A percentile compares a stretch with the other conserved stretches of the same genome.
Conservation (phyloP, 2,329 filamentous ascomycete genomes). For the Fusarium pseudonygamai region DNA sequence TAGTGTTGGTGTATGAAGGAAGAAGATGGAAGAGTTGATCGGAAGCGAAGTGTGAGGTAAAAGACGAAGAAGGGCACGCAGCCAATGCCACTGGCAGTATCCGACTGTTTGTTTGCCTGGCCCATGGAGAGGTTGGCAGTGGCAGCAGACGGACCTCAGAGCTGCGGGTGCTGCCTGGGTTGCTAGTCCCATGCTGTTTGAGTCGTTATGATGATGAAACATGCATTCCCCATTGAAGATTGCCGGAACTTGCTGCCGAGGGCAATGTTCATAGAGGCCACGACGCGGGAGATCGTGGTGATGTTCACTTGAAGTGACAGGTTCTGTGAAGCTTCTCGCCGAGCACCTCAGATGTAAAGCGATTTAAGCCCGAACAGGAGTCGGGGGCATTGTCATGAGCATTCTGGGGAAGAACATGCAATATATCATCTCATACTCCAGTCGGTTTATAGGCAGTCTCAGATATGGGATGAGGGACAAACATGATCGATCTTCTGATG, state of each 20-base stretch:
- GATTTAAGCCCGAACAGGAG: not conserved
- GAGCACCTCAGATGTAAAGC: not conserved
- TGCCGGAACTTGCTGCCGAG: not conserved
- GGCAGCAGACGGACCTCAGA: no score
- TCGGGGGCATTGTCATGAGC: fast-evolving
- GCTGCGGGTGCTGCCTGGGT: not conserved
- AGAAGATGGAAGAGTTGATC: not conserved
- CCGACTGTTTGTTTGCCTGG: not conserved
- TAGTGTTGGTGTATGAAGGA: not conserved
- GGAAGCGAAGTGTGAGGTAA: no score
- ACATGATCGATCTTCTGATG: no score
- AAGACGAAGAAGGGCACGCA: fast-evolving
- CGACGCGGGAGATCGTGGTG: no score
- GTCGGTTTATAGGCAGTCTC: fast-evolving
- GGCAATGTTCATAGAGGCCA: not conserved
- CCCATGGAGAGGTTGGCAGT: fast-evolving
- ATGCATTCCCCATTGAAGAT: not conserved
- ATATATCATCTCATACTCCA: not conserved
- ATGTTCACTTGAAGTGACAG: no score
- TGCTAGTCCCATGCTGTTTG: not conserved
- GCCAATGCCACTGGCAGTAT: not conserved
- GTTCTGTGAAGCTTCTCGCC: no score
- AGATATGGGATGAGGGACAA: no score
- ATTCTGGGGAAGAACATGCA: not conserved
- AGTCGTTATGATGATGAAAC: not conserved